phyloP scores from a whole-genome alignment of 1,139 yeast genomes.

The Geotrichum siamense region DNA sequence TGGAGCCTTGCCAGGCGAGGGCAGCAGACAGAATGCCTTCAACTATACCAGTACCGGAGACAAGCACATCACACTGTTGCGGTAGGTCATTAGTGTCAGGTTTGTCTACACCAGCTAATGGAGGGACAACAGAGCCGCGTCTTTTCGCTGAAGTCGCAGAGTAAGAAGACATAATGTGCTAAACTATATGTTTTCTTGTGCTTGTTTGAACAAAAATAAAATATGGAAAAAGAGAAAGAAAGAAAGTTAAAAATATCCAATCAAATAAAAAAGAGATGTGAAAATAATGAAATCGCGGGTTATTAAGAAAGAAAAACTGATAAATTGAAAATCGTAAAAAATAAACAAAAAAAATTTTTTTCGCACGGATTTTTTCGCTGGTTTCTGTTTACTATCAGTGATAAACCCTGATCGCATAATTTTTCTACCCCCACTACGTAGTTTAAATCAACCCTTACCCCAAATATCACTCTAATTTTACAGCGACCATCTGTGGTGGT shows the following conservation, averaged over 20 bases:
- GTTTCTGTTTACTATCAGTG: too few relatives aligned
- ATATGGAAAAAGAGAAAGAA: background rate
- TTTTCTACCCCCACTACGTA: too few relatives aligned
- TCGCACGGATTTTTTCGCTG: too few relatives aligned
- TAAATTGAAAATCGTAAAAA: background rate
- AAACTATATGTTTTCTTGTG: background rate
- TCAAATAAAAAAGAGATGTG: slow-evolving; percentile 3
- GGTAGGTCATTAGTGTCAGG: slow-evolving; percentile 39
- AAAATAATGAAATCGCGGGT: background rate
- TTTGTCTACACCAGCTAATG: slow-evolving; percentile 66
- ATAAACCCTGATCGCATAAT: too few relatives aligned
- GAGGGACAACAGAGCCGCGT: slow-evolving; percentile 75
- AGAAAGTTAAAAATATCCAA: background rate
- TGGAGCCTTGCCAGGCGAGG: slow-evolving; percentile 91
- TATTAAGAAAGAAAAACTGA: background rate
- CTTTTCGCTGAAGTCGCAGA: slow-evolving; percentile 39
- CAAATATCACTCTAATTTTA: too few relatives aligned
- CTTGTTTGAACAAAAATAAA: background rate
- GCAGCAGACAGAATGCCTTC: slow-evolving; percentile 91
- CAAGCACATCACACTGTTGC: slow-evolving; percentile 65
- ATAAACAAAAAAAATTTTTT: background rate
- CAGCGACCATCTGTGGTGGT: too few relatives aligned
- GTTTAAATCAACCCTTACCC: too few relatives aligned
- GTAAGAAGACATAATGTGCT: slow-evolving; percentile 33
- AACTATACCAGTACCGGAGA: slow-evolving; percentile 85